Base-by-base conservation (phyloP, 371 early-diverging fungal genomes). In the Dinochytrium kinnereticum region DNA sequence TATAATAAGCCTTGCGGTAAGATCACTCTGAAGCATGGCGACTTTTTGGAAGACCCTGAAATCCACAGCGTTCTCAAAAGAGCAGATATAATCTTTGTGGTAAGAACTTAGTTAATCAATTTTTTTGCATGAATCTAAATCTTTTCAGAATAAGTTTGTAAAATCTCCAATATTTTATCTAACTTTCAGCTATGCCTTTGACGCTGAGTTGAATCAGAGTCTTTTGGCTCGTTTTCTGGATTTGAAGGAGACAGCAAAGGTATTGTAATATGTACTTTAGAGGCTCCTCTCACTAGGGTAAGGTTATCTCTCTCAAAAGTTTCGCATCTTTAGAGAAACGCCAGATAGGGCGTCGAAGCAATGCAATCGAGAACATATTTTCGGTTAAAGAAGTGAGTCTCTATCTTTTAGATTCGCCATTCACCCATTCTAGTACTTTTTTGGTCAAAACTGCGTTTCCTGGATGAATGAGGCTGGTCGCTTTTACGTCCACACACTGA, bases 61-160 rank as follows among this genome's bases (percentile, higher is more conserved):
- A 78, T 80, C 3, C 72, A 77, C 37, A 64, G 74, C 30, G 76
- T 86, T 15, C 59, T 87, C 13, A 61, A 68, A 28, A 40, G 86
- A 19, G 96, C 95, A 2, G 96, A 96, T 77, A 95, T 98, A 26
- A 85, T 98, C 49, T 86, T 98, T 65, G 95, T 95, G 70, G 96
- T 96, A 83, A 96, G 96, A 78, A 79, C 36, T 69, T 33, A 40
- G 39, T 37, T 44, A 59, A 7, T 13, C 28, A 37, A 34, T 61
- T 61, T 28, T 10, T 31, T 59, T 3, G 10, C 13, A 64, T 33
- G 26, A 10, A 64, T 15, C n/a, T 28, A 33, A 36, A 15, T n/a
- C 34, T 17, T 36, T 26, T 40, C 44, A 55, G 53, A 51, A 69
- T 37, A 36, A 51, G 53, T 55, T 21, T 15, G 69, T 28, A 15